Evolutionary conservation across 2,329 filamentous ascomycete genomes (phyloP), one percentile per base, ranked within the genome.

Genomic region (Penicillium expansum): DNA sequence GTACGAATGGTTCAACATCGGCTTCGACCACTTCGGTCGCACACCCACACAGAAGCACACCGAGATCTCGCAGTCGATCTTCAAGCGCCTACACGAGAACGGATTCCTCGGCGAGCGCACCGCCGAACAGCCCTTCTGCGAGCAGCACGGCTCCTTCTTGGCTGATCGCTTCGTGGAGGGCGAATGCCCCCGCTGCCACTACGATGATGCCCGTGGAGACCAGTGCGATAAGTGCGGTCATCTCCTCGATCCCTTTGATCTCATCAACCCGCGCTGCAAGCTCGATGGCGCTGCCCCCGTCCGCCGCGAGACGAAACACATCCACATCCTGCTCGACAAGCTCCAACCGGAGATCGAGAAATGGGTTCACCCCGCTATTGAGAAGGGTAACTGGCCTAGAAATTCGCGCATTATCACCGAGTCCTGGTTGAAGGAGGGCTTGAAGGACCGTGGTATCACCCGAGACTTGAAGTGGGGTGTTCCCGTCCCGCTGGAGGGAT

Each of bases 1-100:
- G 64, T 97, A 97, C 76, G 85, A 95, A 74, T 97, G 93, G 91
- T 99, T 99, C 79, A 86, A 92, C 71, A 93, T 97, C 70, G 87
- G 84, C 57, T 97, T 97, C 72, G 93, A 97, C 77, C 88, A 92
- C 75, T 99, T 97, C 72, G 94, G 92, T 61, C 88, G 92, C 58
- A 97, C 94, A 5, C 91, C 92, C 3, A 97, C 93, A 18, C 77
- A 84, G 53, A 85, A 94, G 68, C 94, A 97, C 76, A 97, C 92
- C 22, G 85, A 91, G 64, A 97, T 99, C 67, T 90, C 92, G 10
- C 94, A 97, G 76, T 86, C 90, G 62, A 92, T 97, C 64, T 97
- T 97, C 76, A 79, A 81, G 55, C 87, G 92, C 73, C 84, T 99
- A n/a, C 83, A 92, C 77, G 83, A 94, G 62, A 96, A 96, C 68